Evolutionary conservation across 495 filamentous ascomycete genomes (phyloP).

Genomic region (Echria macrotheca): DNA sequence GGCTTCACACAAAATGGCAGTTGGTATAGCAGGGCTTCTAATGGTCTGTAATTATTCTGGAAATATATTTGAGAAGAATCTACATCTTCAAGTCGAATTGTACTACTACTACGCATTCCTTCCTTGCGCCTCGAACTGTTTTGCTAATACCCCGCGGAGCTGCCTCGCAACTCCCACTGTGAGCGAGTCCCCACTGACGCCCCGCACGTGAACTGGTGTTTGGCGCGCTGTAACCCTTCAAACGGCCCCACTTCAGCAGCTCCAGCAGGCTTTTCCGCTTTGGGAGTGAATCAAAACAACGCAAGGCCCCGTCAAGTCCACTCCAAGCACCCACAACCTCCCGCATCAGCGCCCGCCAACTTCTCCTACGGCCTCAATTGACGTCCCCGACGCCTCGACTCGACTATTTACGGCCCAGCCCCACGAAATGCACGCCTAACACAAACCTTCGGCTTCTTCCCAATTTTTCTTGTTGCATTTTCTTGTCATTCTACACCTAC

Average conservation of each 20-base stretch:
- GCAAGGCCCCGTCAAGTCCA: constrained; percentile 15
- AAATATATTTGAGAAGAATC: too few species aligned
- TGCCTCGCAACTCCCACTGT: too few species aligned
- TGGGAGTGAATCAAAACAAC: constrained; percentile 31
- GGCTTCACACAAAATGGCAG: too few species aligned
- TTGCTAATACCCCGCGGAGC: too few species aligned
- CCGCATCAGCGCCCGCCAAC: constrained; percentile 11
- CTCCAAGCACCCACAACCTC: constrained; percentile 25
- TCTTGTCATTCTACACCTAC: too few species aligned
- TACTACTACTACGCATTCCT: too few species aligned
- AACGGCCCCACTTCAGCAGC: constrained; percentile 16
- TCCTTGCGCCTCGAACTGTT: too few species aligned
- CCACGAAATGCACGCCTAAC: background rate
- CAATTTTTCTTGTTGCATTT: background rate
- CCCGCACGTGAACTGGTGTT: constrained; percentile 28
- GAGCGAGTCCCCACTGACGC: too few species aligned
- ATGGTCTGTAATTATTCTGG: too few species aligned
- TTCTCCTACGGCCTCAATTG: constrained; percentile 4
- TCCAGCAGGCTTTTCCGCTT: constrained; percentile 22
- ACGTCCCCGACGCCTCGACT: background rate
- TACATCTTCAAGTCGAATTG: too few species aligned
- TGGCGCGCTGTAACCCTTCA: constrained; percentile 1
- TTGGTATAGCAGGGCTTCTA: too few species aligned
- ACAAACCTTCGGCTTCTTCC: background rate
- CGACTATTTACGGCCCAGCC: background rate